A percentile compares a stretch with the other conserved stretches of the same genome.
These are phyloP conservation scores for Floccularia luteovirens DNA, from an alignment of 768 basidiomycete species.

Conservation along the genomic window DNA sequence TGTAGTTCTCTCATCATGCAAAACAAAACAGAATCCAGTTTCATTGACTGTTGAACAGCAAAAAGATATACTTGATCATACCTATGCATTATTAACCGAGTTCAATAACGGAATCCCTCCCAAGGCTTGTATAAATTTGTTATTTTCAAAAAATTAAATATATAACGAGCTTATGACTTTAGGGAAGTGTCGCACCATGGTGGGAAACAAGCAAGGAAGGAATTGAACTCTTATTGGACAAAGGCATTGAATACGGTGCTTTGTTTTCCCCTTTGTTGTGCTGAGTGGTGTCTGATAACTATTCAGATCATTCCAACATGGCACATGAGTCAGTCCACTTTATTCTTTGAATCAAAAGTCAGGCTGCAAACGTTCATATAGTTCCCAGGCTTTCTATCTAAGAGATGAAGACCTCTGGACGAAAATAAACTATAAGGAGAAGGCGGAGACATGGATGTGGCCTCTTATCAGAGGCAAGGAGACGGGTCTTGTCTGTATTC, in stretches of 20 bases:
- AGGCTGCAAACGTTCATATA: too few species aligned
- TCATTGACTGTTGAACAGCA: conserved; percentile 60
- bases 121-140: conserved; percentile 20
- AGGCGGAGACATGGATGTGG: conserved; percentile 68
- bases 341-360: conserved; percentile 8
- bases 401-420: conserved; percentile 66
- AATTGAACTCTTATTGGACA: conserved; percentile 53
- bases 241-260: conserved; percentile 69
- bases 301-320: conserved; percentile 50
- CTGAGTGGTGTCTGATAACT: not conserved
- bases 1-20: not conserved
- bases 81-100: conserved; percentile 52
- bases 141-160: not conserved
- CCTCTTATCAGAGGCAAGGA: conserved; percentile 56
- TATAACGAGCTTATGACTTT: not conserved
- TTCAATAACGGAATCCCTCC: conserved; percentile 57
- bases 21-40: conserved; percentile 42
- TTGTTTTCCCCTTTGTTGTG: not conserved
- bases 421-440: conserved; percentile 56
- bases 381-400: conserved; percentile 60
- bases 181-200: conserved; percentile 69
- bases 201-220: conserved; percentile 73
- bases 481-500: conserved; percentile 54
- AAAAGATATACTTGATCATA: conserved; percentile 61
- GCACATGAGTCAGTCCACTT: conserved; percentile 33